phyloP scores from a whole-genome alignment of 2,329 filamentous ascomycete species.

The Penicillium olsonii region DNA sequence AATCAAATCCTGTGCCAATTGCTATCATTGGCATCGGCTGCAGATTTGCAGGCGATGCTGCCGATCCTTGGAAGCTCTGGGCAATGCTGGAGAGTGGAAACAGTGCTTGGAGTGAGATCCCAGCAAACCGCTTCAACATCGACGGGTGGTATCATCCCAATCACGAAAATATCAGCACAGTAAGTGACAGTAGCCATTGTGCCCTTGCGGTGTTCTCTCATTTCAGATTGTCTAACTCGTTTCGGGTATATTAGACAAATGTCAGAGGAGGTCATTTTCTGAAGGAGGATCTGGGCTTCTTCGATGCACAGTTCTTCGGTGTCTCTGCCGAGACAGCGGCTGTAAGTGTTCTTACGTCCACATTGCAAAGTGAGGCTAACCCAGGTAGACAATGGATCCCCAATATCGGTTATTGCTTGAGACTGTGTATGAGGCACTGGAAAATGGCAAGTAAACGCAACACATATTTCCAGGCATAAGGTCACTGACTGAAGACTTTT shows the following conservation, averaged over 20 bases:
- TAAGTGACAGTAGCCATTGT: slow-evolving; percentile 1
- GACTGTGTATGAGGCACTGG: not conserved
- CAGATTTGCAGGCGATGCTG: slow-evolving; percentile 27
- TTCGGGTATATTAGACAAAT: not conserved
- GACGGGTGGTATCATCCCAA: slow-evolving; percentile 5
- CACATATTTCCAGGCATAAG: no score
- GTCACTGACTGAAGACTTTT: not conserved
- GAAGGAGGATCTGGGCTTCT: slow-evolving; percentile 13
- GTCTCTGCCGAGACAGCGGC: slow-evolving; percentile 10
- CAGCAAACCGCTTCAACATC: not conserved
- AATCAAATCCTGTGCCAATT: slow-evolving; percentile 19
- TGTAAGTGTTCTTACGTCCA: not conserved
- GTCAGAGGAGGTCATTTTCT: slow-evolving; percentile 16
- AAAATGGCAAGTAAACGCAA: slow-evolving; percentile 1
- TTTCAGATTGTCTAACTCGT: not conserved
- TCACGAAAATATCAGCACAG: slow-evolving; percentile 1
- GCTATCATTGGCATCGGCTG: slow-evolving; percentile 29
- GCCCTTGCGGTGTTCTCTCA: no score
- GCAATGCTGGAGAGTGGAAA: slow-evolving; percentile 16
- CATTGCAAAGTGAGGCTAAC: not conserved
- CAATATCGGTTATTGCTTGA: not conserved
- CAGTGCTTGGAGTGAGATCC: slow-evolving; percentile 3
- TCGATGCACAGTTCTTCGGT: slow-evolving; percentile 18
- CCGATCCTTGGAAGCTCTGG: slow-evolving; percentile 22
- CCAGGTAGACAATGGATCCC: not conserved